Base-by-base conservation (phyloP, 2,329 filamentous ascomycete genomes). In the Paecilomyces niveus region DNA sequence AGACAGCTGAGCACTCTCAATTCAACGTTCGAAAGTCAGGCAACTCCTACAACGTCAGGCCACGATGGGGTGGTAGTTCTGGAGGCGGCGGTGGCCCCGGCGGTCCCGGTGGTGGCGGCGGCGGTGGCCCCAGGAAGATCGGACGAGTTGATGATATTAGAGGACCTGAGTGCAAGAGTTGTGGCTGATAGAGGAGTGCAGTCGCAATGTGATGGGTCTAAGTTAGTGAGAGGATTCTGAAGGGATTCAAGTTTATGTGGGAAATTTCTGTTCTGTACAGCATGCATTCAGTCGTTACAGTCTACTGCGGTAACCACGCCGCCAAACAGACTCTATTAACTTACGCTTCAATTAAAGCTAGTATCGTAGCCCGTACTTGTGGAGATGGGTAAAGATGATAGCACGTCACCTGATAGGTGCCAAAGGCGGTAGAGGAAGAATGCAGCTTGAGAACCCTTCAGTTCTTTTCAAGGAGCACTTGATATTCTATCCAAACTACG, bases 81-180 rank as follows among this genome's bases (percentile, higher is more conserved):
- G 67, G 71, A 6, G 70, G 70, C 11, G 62, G 66, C 3, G 26
- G 26, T 29, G 66, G 65, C 6, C 67, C 68, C 22, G 62, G 66
- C 21, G 66, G 67, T 45, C 65, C 69, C 26, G 65, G 68, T 22
- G 65, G 65, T 54, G 69, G 72, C 11, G 65, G 68, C 21, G 68
- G 69, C 26, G 70, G 70, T 22, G 56, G 62, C 22, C 68, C 70
- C 32, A 76, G 71, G 59, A 73, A 71, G 54, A 69, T 80, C 61
- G 77, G 78, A 10, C 72, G 72, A 18, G 72, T 80, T 22, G 76
- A 80, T 64, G 78, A 80, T 73, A 70, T 81, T 55, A 71, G 77
- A 29, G 77, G 70, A 7, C 76, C 77, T n/a, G 78, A 80, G 62
- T 80, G 78, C 63, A 70, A 71, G 53, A 78, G 77, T 57, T 79